Base-by-base conservation (phyloP, 176 grass and related monocot genomes). In the Cenchrus fungigraminus region DNA sequence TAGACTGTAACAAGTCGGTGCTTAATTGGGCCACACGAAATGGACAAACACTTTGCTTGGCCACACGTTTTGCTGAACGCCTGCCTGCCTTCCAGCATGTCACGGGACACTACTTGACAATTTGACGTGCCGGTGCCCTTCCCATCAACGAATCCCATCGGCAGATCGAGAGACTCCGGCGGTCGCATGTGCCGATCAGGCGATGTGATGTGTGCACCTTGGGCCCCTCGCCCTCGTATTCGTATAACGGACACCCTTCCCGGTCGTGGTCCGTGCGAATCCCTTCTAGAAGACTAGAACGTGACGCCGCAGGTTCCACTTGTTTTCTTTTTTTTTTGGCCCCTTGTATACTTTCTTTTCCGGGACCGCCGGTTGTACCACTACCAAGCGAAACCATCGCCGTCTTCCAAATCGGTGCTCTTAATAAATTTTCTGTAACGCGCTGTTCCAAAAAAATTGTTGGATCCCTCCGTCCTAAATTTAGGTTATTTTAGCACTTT, bases 261-360 rank as follows among this genome's bases (percentile, higher is more conserved):
- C 6, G 13, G 25, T 16, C 47, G 47, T 32, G 13, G 13, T 53
- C 71, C 22, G 31, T 31, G 47, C 2, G 71, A 52, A 31, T 15
- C 25, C 45, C 71, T 74, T 74, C 71, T 53, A 53, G 71, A 74
- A 73, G 71, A 31, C 12, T 52, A 51, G 46, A 51, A 50, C 19
- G 42, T 70, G 67, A 17, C 37, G 67, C 67, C 42, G 3, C 19
- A 37, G 10, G 40, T 44, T 42, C 40, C 65, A 19, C 15, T 17
- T 16, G 3, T 22, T 22, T 71, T n/a, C 70, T 6, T 52, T 52
- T 12, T 6, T 25, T 47, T 71, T 44, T 8, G 22, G 17, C 2
- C 0, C 58, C 11, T 6, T 28, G 4, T 62, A 59, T 59, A 3
- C 8, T 9, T 62, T 62, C 28, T 62, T 62, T 60, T n/a, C 8